These are phyloP conservation scores for Pleurotus platypus DNA, from an alignment of 768 basidiomycete species.

Conservation along the genomic window DNA sequence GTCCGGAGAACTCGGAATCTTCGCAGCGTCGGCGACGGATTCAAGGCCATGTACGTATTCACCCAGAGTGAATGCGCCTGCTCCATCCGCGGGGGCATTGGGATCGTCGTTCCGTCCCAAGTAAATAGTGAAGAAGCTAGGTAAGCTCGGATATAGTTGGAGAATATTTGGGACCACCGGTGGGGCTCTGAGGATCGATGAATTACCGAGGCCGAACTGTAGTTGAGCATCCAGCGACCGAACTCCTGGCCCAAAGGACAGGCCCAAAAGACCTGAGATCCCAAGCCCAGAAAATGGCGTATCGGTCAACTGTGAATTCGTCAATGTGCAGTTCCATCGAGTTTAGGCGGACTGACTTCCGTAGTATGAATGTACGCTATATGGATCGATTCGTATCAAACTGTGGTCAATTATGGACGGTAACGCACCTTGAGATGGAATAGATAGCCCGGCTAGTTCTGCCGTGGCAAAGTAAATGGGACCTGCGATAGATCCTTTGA, in stretches of 20 bases:
- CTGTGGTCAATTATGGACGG: no score
- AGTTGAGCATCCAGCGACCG: slow-evolving; percentile 57
- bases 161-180: slow-evolving; percentile 62
- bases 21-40: slow-evolving; percentile 45
- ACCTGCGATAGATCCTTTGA: neutral
- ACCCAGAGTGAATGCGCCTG: slow-evolving; percentile 62
- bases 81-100: slow-evolving; percentile 32
- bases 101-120: slow-evolving; percentile 59
- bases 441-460: neutral
- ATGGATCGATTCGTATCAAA: neutral
- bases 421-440: neutral
- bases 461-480: neutral
- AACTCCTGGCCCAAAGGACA: neutral
- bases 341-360: neutral
- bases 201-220: slow-evolving; percentile 39
- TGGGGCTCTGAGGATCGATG: slow-evolving; percentile 39
- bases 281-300: no score
- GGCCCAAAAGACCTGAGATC: no score
- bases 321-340: neutral
- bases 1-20: slow-evolving; percentile 48
- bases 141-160: slow-evolving; percentile 45
- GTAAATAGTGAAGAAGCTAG: slow-evolving; percentile 61
- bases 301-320: no score
- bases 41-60: slow-evolving; percentile 49
- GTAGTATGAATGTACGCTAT: neutral